A percentile compares a stretch with the other conserved stretches of the same genome.
phyloP scores from a whole-genome alignment of 2,329 filamentous ascomycete species.

The Malbranchea cinnamomea region DNA sequence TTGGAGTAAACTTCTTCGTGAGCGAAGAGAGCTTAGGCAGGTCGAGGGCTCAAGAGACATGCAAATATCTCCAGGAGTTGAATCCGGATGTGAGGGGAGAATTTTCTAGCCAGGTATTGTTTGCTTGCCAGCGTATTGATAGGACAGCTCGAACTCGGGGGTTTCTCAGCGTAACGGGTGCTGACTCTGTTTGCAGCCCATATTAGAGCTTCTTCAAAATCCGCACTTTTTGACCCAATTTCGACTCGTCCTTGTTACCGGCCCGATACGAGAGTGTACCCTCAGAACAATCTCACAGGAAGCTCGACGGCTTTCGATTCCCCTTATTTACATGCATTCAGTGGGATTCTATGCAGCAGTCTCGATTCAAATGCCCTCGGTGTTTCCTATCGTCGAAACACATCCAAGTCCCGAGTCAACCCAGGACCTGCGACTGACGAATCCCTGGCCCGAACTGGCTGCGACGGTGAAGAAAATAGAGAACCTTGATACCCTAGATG shows the following conservation, averaged over 20 bases:
- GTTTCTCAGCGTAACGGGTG: not conserved
- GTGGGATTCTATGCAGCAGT: slow-evolving; percentile 86
- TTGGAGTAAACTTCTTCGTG: slow-evolving; percentile 95
- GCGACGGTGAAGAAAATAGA: slow-evolving; percentile 50
- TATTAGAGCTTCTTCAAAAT: slow-evolving; percentile 23
- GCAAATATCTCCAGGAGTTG: slow-evolving; percentile 64
- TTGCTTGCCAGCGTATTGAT: not conserved
- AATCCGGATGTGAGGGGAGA: slow-evolving; percentile 83
- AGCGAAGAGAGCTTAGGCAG: slow-evolving; percentile 64
- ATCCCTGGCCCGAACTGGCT: slow-evolving; percentile 70
- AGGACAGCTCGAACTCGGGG: not conserved
- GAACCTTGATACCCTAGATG: slow-evolving; percentile 52
- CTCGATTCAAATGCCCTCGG: slow-evolving; percentile 58
- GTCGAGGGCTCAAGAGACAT: slow-evolving; percentile 62
- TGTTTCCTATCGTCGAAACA: slow-evolving; percentile 87
- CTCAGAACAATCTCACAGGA: slow-evolving; percentile 37
- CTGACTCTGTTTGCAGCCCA: slow-evolving; percentile 15
- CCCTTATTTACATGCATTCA: slow-evolving; percentile 73
- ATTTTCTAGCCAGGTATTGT: slow-evolving; percentile 44
- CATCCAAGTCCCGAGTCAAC: slow-evolving; percentile 79
- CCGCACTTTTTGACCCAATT: slow-evolving; percentile 31
- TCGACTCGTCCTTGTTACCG: slow-evolving; percentile 46
- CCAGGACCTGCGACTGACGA: slow-evolving; percentile 68
- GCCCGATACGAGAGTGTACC: slow-evolving; percentile 40
- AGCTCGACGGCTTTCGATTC: slow-evolving; percentile 45